These are phyloP conservation scores for Dioszegia crocea DNA, from an alignment of 768 basidiomycete genomes.

Conservation along the genomic window DNA sequence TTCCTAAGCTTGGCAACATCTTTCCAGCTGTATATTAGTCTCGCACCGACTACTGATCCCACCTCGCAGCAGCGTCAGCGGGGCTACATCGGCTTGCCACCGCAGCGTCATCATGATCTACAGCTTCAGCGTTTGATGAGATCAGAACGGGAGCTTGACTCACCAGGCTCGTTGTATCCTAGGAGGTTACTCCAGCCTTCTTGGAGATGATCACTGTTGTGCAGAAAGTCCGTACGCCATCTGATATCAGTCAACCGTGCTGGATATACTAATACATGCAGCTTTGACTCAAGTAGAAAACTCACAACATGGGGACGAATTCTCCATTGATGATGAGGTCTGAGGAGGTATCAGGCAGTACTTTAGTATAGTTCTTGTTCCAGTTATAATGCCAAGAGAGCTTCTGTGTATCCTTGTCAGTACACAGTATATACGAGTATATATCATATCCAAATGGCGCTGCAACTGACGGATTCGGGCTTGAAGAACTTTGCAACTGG, in stretches of 20 bases:
- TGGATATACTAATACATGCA: too few relatives aligned
- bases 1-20: conserved; percentile 22
- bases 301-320: conserved; percentile 42
- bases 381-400: conserved; percentile 43
- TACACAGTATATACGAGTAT: too few relatives aligned
- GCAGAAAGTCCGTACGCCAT: conserved; percentile 24
- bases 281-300: too few relatives aligned
- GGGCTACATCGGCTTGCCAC: conserved; percentile 20
- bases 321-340: conserved; percentile 26
- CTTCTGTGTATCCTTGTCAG: conserved; percentile 13
- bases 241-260: conserved; percentile 7
- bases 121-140: neutral
- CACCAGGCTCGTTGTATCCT: conserved; percentile 44
- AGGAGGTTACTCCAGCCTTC: conserved; percentile 22
- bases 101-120: conserved; percentile 30
- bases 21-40: conserved; percentile 27
- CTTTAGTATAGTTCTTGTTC: conserved; percentile 35
- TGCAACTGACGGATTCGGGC: conserved; percentile 32
- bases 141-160: neutral
- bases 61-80: conserved; percentile 25
- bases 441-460: too few relatives aligned
- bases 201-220: conserved; percentile 24
- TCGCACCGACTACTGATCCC: neutral
- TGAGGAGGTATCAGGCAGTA: conserved; percentile 16
- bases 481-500: conserved; percentile 39